These are phyloP conservation scores for Syzygium jambos DNA, from an alignment of 345 rosid genomes.

Conservation along the genomic window DNA sequence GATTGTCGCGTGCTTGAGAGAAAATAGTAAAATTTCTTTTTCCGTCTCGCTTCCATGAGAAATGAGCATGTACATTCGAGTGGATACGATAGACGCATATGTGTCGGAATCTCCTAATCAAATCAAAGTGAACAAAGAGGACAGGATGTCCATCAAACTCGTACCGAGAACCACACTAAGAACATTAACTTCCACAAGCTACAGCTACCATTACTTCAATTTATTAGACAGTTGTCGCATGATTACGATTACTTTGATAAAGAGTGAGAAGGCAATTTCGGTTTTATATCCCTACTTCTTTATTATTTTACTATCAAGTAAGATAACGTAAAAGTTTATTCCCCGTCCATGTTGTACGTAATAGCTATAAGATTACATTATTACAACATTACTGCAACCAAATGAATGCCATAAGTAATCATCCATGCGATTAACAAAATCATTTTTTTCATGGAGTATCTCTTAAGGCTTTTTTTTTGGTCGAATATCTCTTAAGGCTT, in stretches of 20 bases:
- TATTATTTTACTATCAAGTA: accelerated
- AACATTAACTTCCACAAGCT: neutral
- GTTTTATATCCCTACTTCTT: neutral
- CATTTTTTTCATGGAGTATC: neutral
- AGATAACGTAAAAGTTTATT: neutral
- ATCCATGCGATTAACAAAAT: neutral
- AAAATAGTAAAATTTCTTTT: neutral
- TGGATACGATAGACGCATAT: neutral
- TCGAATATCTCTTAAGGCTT: neutral
- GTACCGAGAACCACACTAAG: neutral
- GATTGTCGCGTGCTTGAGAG: neutral
- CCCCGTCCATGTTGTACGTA: accelerated
- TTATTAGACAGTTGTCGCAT: neutral
- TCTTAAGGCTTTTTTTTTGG: neutral
- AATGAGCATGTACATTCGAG: neutral
- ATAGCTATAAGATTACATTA: neutral
- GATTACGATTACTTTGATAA: neutral
- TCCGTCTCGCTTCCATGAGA: neutral
- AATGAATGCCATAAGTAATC: neutral
- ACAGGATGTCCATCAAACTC: neutral
- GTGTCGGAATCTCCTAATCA: neutral
- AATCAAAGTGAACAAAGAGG: neutral
- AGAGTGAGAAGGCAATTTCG: neutral
- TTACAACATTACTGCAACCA: neutral
- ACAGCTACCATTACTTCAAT: neutral